phyloP scores from a whole-genome alignment of 345 rosid species.

The Eucalyptus marginata region DNA sequence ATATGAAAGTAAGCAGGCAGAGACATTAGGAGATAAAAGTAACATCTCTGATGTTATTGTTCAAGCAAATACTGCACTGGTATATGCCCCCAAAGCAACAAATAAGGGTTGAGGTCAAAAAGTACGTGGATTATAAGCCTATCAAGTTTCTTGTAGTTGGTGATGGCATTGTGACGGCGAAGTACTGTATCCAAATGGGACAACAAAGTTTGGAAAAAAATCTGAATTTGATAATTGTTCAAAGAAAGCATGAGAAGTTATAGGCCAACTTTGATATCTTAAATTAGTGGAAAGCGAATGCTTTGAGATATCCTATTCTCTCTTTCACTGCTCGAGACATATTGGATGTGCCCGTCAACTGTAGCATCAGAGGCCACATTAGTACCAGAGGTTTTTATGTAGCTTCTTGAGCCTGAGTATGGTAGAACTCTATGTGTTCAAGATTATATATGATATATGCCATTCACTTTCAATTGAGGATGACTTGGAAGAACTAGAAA shows the following conservation, averaged over 20 bases:
- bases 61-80: not conserved
- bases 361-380: not conserved
- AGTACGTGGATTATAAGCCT: not conserved
- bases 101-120: not conserved
- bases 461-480: not conserved
- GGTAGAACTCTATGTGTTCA: not conserved
- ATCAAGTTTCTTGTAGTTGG: not conserved
- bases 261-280: not conserved
- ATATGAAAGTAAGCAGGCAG: not conserved
- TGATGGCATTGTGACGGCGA: accelerated
- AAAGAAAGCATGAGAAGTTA: not conserved
- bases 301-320: not conserved
- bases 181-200: not conserved
- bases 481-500: not conserved
- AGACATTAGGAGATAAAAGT: not conserved
- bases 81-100: not conserved
- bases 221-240: not conserved
- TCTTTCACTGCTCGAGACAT: not conserved
- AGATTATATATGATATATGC: not conserved
- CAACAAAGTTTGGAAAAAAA: not conserved
- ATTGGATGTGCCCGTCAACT: not conserved
- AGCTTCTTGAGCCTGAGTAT: not conserved
- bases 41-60: not conserved
- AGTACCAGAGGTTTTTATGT: not conserved
- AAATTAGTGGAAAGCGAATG: not conserved